These are phyloP conservation scores for Theobroma grandiflorum DNA, from an alignment of 441 rosid species.

Conservation along the genomic window DNA sequence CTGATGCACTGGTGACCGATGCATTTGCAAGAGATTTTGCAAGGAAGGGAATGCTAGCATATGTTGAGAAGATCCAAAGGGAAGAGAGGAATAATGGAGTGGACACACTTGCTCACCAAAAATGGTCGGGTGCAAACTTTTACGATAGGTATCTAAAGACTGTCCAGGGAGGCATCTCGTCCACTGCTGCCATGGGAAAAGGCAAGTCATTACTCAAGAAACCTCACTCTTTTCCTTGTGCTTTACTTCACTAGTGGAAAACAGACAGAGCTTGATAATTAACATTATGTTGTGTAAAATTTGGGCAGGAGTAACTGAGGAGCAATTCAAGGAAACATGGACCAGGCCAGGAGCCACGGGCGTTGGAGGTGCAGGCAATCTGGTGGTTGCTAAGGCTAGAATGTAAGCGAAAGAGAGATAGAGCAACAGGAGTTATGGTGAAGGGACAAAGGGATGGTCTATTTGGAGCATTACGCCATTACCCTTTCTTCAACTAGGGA, in stretches of 20 bases:
- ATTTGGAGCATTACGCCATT: neutral
- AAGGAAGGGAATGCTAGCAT: constrained; percentile 86
- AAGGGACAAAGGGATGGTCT: neutral
- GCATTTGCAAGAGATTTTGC: constrained; percentile 86
- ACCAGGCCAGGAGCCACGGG: constrained; percentile 65
- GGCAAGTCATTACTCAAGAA: constrained; percentile 48
- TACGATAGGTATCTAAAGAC: constrained; percentile 89
- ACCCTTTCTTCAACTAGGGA: neutral
- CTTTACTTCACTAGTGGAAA: neutral
- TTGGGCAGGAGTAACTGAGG: constrained; percentile 84
- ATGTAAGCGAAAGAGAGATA: constrained; percentile 46
- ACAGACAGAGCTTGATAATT: neutral
- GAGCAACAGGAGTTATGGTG: neutral
- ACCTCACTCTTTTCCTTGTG: neutral
- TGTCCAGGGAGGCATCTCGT: constrained; percentile 93
- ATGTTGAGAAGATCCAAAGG: constrained; percentile 94
- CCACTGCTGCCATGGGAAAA: constrained; percentile 98
- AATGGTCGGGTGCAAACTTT: constrained; percentile 95
- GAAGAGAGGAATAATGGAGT: constrained; percentile 93
- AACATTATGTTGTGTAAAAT: neutral
- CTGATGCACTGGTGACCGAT: constrained; percentile 84
- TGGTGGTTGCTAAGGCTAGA: constrained; percentile 82
- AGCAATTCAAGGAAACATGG: constrained; percentile 94
- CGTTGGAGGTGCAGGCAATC: constrained; percentile 50
- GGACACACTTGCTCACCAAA: constrained; percentile 93